phyloP scores from a whole-genome alignment of 1,139 yeast species.

The Hemisphaericaspora subhashii region DNA sequence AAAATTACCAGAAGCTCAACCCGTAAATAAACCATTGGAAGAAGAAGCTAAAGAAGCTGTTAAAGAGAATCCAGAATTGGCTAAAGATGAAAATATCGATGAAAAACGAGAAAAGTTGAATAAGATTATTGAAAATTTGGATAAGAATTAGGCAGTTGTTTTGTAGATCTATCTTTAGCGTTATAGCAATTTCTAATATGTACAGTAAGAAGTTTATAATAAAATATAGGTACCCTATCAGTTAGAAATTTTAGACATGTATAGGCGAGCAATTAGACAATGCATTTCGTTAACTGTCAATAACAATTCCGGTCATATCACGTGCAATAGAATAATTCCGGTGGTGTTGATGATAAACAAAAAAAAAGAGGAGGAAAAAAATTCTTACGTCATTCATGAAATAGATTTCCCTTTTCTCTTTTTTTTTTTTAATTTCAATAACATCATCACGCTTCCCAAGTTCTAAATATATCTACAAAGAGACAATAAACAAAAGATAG shows the following conservation, averaged over 20 bases:
- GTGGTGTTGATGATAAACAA: too few species aligned
- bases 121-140: constrained; percentile 20
- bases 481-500: too few species aligned
- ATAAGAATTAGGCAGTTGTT: too few species aligned
- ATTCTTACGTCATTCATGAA: constrained; percentile 10
- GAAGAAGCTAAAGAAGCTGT: constrained; percentile 39
- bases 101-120: constrained; percentile 28
- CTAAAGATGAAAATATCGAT: constrained; percentile 26
- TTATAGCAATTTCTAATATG: too few species aligned
- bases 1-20: constrained; percentile 44
- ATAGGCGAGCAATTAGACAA: neutral
- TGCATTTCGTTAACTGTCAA: neutral
- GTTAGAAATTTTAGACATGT: too few species aligned
- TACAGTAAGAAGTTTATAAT: too few species aligned
- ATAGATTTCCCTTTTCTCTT: neutral
- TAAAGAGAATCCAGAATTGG: constrained; percentile 32
- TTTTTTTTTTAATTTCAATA: neutral
- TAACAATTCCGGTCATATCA: neutral
- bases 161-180: too few species aligned
- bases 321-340: too few species aligned
- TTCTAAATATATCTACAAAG: neutral
- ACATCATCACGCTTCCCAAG: neutral
- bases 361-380: neutral
- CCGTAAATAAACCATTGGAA: constrained; percentile 41
- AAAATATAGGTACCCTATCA: too few species aligned